Evolutionary conservation across 1,284 basidiomycete species (phyloP), one percentile per base, ranked within the genome.

Genomic region (Cutaneotrichosporon mucoides): DNA sequence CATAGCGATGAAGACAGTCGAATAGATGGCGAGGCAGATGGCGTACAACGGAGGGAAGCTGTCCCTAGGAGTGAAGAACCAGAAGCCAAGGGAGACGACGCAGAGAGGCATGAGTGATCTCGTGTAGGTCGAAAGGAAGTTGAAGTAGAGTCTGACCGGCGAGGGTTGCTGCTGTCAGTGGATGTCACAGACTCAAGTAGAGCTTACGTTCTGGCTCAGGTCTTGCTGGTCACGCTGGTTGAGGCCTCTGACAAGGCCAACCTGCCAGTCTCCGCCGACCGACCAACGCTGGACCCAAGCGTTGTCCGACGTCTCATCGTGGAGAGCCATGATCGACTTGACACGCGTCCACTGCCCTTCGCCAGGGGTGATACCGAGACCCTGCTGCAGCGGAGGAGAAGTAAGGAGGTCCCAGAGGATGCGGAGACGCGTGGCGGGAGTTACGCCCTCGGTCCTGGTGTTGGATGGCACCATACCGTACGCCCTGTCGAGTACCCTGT

Each of bases 121-220:
- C 0, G 91, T 88, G 79, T 97, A 97, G 59, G 85, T 84, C 3
- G 86, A 84, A 9, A 97, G 82, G 79, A 94, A 96, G 55, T 86
- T 84, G 76, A 94, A 96, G 79, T 97, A 96, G 34, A 94, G 83
- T n/a, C 91, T 90, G 12, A 95, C 81, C 0, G 86, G 83, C 69
- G 92, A 90, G 12, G 93, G 91, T 71, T 92, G 93, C 85, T 92
- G 64, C n/a, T 41, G 16, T 47, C 53, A 47, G 53, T 11, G 15
- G 37, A 24, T 43, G 10, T 48, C 38, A 6, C 13, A 82, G 57
- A 89, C 9, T 4, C 12, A 83, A 56, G 24, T 24, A 24, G 24
- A 24, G 24, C 66, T 60, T 47, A 73, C 73, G 59, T 75, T 68
- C 34, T 66, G 52, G 36, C 68, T 67, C 2, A 76, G 61, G 15